Percentiles rank a stretch among this genome's conserved stretches.
Evolutionary conservation across 2,329 filamentous ascomycete genomes (phyloP).

Genomic region (Aspergillus chevalieri): DNA sequence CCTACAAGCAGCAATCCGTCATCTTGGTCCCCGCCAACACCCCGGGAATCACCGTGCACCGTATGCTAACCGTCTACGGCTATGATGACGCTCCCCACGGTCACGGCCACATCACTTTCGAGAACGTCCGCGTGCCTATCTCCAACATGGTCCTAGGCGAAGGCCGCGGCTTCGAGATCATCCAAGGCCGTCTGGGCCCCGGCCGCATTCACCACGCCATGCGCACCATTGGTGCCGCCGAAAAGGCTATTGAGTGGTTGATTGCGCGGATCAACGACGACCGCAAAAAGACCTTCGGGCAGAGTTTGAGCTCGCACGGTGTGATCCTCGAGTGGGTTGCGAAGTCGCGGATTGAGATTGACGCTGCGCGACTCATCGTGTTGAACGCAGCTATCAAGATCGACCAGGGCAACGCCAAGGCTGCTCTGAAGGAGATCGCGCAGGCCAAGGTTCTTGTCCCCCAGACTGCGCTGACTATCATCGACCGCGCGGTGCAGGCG

Average conservation of each 20-base stretch:
- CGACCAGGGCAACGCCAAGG: slow-evolving; percentile 81
- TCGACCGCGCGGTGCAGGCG: slow-evolving; percentile 89
- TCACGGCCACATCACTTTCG: slow-evolving; percentile 86
- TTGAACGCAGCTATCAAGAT: slow-evolving; percentile 95
- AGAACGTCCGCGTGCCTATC: slow-evolving; percentile 80
- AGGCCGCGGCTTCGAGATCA: slow-evolving; percentile 94
- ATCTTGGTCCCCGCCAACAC: slow-evolving; percentile 76
- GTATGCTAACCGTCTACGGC: slow-evolving; percentile 90
- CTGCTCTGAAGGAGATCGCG: slow-evolving; percentile 85
- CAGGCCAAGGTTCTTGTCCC: slow-evolving; percentile 92
- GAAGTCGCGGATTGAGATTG: slow-evolving; percentile 86
- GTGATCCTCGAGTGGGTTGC: slow-evolving; percentile 95
- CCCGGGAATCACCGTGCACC: slow-evolving; percentile 82
- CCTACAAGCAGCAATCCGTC: slow-evolving; percentile 89
- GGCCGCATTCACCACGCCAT: slow-evolving; percentile 98
- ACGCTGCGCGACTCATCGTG: slow-evolving; percentile 80
- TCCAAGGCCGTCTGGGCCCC: slow-evolving; percentile 91
- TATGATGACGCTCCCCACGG: slow-evolving; percentile 98
- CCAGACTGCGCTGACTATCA: slow-evolving; percentile 71
- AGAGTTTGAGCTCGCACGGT: slow-evolving; percentile 79
- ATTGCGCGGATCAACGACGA: slow-evolving; percentile 90
- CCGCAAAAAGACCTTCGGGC: slow-evolving; percentile 83
- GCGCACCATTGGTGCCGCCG: slow-evolving; percentile 85
- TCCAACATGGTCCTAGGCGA: slow-evolving; percentile 84
- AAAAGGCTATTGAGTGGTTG: slow-evolving; percentile 90